phyloP scores from a whole-genome alignment of 768 basidiomycete species.

The Saitozyma sp. region DNA sequence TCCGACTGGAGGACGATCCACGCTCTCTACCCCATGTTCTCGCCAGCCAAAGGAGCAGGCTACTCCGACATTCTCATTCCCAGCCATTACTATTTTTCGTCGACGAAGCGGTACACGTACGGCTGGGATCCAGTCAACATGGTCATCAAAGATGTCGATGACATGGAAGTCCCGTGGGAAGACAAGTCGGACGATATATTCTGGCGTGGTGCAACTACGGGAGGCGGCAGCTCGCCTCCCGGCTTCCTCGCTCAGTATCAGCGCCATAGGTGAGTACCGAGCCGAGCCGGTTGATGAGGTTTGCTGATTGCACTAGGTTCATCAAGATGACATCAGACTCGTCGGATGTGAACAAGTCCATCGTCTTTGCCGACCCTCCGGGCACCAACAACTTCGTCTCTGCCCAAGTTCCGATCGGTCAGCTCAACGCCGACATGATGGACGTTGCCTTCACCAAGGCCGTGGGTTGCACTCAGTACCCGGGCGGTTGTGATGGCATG shows the following conservation, averaged over 20 bases:
- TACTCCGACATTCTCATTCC: slow-evolving; percentile 91
- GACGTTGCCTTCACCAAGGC: slow-evolving; percentile 82
- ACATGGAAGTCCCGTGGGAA: slow-evolving; percentile 86
- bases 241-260: slow-evolving; percentile 83
- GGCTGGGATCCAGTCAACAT: slow-evolving; percentile 80
- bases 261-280: slow-evolving; percentile 66
- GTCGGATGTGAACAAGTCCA: slow-evolving; percentile 61
- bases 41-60: slow-evolving; percentile 80
- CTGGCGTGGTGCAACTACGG: slow-evolving; percentile 95
- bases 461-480: slow-evolving; percentile 69
- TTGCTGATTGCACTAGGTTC: slow-evolving; percentile 56
- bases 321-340: slow-evolving; percentile 72
- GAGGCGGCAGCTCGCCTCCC: slow-evolving; percentile 82
- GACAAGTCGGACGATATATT: slow-evolving; percentile 81
- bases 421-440: slow-evolving; percentile 77
- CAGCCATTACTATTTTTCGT: slow-evolving; percentile 92
- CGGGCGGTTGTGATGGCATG: slow-evolving; percentile 66
- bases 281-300: neutral
- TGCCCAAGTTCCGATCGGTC: slow-evolving; percentile 61
- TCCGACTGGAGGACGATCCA: slow-evolving; percentile 91
- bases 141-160: slow-evolving; percentile 72
- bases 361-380: slow-evolving; percentile 70
- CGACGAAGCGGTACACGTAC: slow-evolving; percentile 78
- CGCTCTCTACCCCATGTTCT: slow-evolving; percentile 88
- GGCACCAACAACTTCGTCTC: slow-evolving; percentile 63